These are phyloP conservation scores for Arxiozyma slooffiae DNA, from an alignment of 1,139 yeast genomes.

Conservation along the genomic window DNA sequence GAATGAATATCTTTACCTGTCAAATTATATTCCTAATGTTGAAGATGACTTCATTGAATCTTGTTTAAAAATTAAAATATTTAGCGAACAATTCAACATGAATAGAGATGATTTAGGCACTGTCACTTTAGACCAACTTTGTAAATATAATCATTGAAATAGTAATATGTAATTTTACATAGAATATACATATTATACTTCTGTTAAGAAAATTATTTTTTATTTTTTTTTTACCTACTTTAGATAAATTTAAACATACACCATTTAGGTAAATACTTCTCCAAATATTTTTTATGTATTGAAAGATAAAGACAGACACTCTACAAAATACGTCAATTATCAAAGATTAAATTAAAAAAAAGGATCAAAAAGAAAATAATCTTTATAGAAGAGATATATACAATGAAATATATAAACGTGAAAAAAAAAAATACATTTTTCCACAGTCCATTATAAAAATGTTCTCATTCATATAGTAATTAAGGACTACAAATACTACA, in stretches of 20 bases:
- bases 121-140: conserved; percentile 5
- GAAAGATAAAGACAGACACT: neutral
- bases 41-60: conserved; percentile 7
- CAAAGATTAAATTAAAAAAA: neutral
- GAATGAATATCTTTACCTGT: conserved; percentile 7
- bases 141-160: conserved; percentile 2
- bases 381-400: too few species aligned
- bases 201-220: too few species aligned
- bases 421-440: too few species aligned
- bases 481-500: too few species aligned
- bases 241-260: too few species aligned
- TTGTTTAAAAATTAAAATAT: conserved; percentile 7
- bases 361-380: neutral
- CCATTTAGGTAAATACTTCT: too few species aligned
- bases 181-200: neutral
- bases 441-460: neutral
- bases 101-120: conserved; percentile 6
- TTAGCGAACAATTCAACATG: conserved; percentile 8
- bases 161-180: neutral
- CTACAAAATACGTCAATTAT: neutral
- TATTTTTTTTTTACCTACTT: too few species aligned
- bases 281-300: too few species aligned
- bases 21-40: conserved; percentile 1
- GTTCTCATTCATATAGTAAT: neutral
- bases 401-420: too few species aligned